Conservation (phyloP, 305 asterid genomes). For the Solanum hybrid region DNA sequence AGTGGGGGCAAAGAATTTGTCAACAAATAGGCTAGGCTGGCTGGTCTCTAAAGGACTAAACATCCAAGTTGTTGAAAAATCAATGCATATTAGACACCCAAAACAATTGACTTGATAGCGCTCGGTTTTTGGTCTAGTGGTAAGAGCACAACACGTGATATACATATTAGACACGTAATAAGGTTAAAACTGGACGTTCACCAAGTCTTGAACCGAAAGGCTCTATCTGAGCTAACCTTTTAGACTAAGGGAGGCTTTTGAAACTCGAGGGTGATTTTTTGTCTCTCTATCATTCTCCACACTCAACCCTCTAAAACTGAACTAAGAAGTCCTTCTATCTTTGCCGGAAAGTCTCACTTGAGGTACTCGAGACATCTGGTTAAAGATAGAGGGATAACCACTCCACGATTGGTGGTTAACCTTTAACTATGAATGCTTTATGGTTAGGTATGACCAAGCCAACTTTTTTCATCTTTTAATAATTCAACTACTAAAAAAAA, state of each 20-base stretch:
- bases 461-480: neutral
- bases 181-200: neutral
- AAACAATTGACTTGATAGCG: neutral
- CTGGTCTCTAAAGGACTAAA: neutral
- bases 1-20: neutral
- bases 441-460: neutral
- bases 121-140: neutral
- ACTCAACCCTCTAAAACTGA: neutral
- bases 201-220: neutral
- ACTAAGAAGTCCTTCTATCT: neutral
- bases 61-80: neutral
- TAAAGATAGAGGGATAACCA: neutral
- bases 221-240: neutral
- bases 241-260: neutral
- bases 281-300: neutral
- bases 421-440: neutral
- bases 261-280: neutral
- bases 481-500: neutral
- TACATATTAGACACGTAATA: neutral
- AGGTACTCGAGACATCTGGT: neutral
- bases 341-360: neutral
- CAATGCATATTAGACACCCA: neutral
- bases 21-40: neutral
- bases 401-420: neutral
- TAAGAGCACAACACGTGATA: neutral